These are phyloP conservation scores for Diutina neorugosa DNA, from an alignment of 1,139 yeast genomes.

Conservation along the genomic window DNA sequence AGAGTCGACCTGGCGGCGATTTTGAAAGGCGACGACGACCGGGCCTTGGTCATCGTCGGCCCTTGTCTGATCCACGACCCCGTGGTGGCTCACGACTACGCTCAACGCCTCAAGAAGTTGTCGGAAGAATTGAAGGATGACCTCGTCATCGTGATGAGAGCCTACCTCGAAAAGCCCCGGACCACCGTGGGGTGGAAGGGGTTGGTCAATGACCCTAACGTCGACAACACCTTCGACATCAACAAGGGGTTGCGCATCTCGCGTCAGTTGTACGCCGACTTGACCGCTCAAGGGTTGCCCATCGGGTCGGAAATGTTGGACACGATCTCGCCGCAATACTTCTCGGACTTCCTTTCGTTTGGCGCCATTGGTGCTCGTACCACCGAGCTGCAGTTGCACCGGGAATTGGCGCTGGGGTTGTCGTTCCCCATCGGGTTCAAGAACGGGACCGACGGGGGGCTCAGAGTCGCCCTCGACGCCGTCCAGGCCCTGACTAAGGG, in stretches of 20 bases:
- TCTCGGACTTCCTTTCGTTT: slow-evolving; percentile 80
- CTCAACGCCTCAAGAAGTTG: slow-evolving; percentile 50
- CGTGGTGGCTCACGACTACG: slow-evolving; percentile 81
- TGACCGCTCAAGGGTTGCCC: slow-evolving; percentile 65
- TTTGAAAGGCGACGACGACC: slow-evolving; percentile 64
- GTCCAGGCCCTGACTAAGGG: slow-evolving; percentile 83
- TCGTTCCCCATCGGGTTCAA: slow-evolving; percentile 98
- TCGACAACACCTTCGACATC: slow-evolving; percentile 84
- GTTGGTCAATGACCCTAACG: slow-evolving; percentile 90
- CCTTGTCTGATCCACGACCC: slow-evolving; percentile 97
- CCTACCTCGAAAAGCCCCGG: slow-evolving; percentile 95
- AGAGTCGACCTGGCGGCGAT: slow-evolving; percentile 67
- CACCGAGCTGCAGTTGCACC: slow-evolving; percentile 94
- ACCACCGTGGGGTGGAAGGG: slow-evolving; percentile 99
- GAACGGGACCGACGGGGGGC: slow-evolving; percentile 94
- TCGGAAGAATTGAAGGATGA: slow-evolving; percentile 64
- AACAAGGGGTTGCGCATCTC: slow-evolving; percentile 88
- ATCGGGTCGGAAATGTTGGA: slow-evolving; percentile 97
- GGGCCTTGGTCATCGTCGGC: slow-evolving; percentile 75
- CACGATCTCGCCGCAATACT: slow-evolving; percentile 95
- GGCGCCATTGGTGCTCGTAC: slow-evolving; percentile 99
- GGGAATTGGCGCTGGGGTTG: slow-evolving; percentile 93
- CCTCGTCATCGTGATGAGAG: slow-evolving; percentile 84
- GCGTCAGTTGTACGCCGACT: slow-evolving; percentile 73
- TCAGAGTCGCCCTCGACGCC: slow-evolving; percentile 91